Percentiles rank a stretch among this genome's conserved stretches.
These are phyloP conservation scores for Cladosporium sp. DNA, from an alignment of 2,329 filamentous ascomycete genomes.

Conservation along the genomic window DNA sequence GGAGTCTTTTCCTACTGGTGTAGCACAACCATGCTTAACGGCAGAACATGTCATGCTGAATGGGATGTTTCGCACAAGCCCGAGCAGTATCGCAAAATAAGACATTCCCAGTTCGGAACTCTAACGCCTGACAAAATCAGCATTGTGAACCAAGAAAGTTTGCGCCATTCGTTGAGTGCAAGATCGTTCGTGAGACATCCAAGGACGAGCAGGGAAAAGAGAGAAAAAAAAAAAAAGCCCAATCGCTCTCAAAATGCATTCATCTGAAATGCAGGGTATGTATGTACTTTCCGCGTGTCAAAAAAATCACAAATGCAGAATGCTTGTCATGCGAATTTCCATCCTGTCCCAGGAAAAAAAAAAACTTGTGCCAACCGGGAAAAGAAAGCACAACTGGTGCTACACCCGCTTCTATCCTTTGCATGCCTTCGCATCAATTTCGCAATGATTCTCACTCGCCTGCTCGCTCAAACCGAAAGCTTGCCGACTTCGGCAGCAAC, in stretches of 20 bases:
- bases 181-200: not conserved
- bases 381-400: not conserved
- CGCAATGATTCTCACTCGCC: not conserved
- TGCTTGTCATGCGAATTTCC: not conserved
- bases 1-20: too few relatives aligned
- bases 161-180: not conserved
- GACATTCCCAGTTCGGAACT: not conserved
- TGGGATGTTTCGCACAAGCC: too few relatives aligned
- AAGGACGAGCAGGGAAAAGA: not conserved
- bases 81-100: not conserved
- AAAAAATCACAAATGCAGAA: not conserved
- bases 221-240: not conserved
- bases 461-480: constrained; percentile 23
- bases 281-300: not conserved
- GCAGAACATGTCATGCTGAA: too few relatives aligned
- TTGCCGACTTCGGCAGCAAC: constrained; percentile 26
- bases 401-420: not conserved
- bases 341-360: not conserved
- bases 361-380: not conserved
- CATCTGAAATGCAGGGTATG: not conserved
- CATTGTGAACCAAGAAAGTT: not conserved
- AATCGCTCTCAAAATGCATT: not conserved
- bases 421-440: not conserved
- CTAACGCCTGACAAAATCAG: not conserved
- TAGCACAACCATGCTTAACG: too few relatives aligned